These are phyloP conservation scores for Zizania palustris DNA, from an alignment of 202 grass and related monocot species.

Conservation along the genomic window DNA sequence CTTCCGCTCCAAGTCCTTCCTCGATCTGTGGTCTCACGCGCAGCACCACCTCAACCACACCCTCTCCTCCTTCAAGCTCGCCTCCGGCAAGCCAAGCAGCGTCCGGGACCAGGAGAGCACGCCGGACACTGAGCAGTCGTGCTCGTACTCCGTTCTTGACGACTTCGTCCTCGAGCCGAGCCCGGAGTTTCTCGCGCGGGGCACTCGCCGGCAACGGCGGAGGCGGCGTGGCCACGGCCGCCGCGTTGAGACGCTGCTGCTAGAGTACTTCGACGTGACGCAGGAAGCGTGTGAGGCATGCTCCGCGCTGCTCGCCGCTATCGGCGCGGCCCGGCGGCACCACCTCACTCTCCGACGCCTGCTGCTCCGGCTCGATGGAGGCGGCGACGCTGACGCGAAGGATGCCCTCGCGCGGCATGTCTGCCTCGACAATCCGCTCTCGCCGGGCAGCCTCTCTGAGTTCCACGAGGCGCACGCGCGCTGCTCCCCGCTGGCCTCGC, in stretches of 20 bases:
- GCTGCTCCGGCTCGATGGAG: slow-evolving; percentile 35
- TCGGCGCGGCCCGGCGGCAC: slow-evolving; percentile 52
- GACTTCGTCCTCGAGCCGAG: slow-evolving; percentile 70
- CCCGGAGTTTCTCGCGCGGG: slow-evolving; percentile 43
- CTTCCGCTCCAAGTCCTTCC: slow-evolving; percentile 72
- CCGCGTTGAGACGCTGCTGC: slow-evolving; percentile 41
- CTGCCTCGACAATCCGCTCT: slow-evolving; percentile 63
- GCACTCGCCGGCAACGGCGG: neutral
- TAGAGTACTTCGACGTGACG: slow-evolving; percentile 77
- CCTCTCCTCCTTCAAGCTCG: slow-evolving; percentile 22
- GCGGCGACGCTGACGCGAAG: neutral
- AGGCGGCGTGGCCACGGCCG: neutral
- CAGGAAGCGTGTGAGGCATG: slow-evolving; percentile 62
- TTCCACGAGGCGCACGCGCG: slow-evolving; percentile 53
- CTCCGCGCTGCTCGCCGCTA: slow-evolving; percentile 53
- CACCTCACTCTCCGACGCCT: slow-evolving; percentile 55
- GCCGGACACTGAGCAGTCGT: slow-evolving; percentile 16
- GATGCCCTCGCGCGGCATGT: slow-evolving; percentile 49
- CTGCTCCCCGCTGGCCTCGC: slow-evolving; percentile 50
- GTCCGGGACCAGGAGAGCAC: no score
- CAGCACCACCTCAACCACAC: slow-evolving; percentile 53
- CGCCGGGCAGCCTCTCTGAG: slow-evolving; percentile 17
- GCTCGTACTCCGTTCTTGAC: slow-evolving; percentile 51
- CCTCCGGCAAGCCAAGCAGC: neutral
- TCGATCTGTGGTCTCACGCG: slow-evolving; percentile 78